Base-by-base conservation (phyloP, 495 filamentous ascomycete genomes). In the Lineolata rhizophorae region DNA sequence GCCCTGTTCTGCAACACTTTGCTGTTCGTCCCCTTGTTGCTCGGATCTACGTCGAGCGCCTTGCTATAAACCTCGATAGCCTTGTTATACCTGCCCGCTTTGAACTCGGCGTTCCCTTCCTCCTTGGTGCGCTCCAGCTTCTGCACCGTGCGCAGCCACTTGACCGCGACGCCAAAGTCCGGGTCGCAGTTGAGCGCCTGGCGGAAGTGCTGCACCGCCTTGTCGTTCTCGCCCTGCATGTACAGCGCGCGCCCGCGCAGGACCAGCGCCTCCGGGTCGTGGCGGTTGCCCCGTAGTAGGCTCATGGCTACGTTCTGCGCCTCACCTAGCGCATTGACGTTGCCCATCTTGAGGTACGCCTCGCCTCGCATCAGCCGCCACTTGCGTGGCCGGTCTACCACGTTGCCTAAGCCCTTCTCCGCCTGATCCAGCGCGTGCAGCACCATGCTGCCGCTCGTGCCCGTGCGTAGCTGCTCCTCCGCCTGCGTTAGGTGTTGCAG, bases 1-100 rank as follows among this genome's bases (percentile, higher is more conserved):
- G 87, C 87, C 33, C 87, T 64, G 55, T 97, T 97, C 50, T 90
- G 78, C 27, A 85, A 64, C 31, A 95, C 66, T 60, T 95, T 94
- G 18, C 85, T 72, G 49, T 95, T 97, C 35, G 73, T 90, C 34
- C 76, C 78, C 60, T 81, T 82, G 61, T 95, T 95, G 29, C 58
- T 46, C 2, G 83, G 80, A 55, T 97, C 87, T 14, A 97, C 67
- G 38, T 78, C 73, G 28, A 97, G 55, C 37, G 90, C 85, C 37
- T 77, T 60, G 4, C 68, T 64, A 51, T 91, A 97, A 39, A 77
- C 66, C 25, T 92, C 76, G 35, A 87, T 63, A 12, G 87, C 87
- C 18, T 65, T 56, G 44, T 76, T 70, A 54, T 68, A 84, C 32
- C 72, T 64, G 36, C 72, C 76, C 28, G 69, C 67, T 57, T 93